Evolutionary conservation across 306 rosid species (phyloP).

Genomic region (Potentilla sterilis): DNA sequence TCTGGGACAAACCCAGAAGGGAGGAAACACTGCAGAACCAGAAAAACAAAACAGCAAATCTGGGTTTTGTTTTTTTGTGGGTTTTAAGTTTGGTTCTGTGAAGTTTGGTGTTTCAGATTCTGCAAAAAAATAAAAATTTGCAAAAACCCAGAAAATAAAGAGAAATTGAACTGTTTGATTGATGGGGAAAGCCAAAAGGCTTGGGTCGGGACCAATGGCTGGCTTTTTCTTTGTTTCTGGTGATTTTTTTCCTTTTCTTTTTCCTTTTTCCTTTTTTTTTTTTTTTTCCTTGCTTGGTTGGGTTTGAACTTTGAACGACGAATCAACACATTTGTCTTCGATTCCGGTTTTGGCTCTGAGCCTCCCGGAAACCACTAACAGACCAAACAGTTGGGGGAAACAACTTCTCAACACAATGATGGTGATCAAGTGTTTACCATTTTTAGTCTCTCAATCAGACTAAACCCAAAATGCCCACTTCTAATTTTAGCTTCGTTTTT

Average conservation of each 20-base stretch:
- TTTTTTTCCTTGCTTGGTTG: conserved; percentile 30
- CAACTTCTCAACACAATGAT: conserved; percentile 25
- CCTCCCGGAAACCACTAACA: conserved; percentile 62
- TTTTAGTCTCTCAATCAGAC: conserved; percentile 37
- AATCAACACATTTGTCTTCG: conserved; percentile 39
- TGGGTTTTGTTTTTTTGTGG: conserved; percentile 25
- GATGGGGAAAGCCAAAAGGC: conserved; percentile 55
- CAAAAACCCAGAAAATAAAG: background rate
- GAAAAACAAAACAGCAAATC: conserved; percentile 19
- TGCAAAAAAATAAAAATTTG: conserved; percentile 10
- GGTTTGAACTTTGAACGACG: conserved; percentile 48
- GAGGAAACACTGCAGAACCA: conserved; percentile 24
- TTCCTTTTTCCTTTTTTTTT: background rate
- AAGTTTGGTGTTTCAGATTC: conserved; percentile 40
- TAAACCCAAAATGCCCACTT: conserved; percentile 25
- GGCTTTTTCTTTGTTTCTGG: conserved; percentile 37
- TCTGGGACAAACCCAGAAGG: conserved; percentile 37
- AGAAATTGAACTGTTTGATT: conserved; percentile 32
- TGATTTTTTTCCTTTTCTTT: conserved; percentile 10
- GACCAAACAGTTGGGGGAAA: conserved; percentile 59
- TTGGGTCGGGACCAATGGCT: conserved; percentile 37
- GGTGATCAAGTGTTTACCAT: conserved; percentile 39
- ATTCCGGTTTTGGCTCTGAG: conserved; percentile 66
- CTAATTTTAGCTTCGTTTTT: conserved; percentile 24
- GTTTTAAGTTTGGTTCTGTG: conserved; percentile 12